These are phyloP conservation scores for Penicillium ochrochloron DNA, from an alignment of 495 filamentous ascomycete genomes.

Conservation along the genomic window DNA sequence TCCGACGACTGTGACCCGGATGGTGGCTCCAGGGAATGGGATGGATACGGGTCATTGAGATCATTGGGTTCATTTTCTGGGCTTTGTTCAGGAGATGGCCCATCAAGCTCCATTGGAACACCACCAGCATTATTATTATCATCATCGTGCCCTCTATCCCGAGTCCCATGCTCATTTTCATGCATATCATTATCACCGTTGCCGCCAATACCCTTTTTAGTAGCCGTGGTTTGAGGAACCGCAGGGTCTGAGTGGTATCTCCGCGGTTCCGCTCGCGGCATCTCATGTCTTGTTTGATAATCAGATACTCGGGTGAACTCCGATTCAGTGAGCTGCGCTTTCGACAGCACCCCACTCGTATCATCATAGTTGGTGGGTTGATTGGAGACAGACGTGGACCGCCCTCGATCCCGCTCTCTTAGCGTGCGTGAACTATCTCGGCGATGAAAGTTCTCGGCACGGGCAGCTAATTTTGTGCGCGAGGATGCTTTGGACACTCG, in stretches of 20 bases:
- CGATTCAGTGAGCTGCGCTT: background rate
- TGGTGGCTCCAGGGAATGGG: slow-evolving; percentile 12
- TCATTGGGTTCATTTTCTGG: slow-evolving; percentile 6
- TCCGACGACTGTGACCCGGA: slow-evolving; percentile 40
- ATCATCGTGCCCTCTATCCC: background rate
- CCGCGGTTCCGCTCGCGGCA: slow-evolving; percentile 6
- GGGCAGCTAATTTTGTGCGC: slow-evolving; percentile 19
- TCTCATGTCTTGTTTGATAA: background rate
- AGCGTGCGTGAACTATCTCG: slow-evolving; percentile 17
- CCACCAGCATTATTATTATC: background rate
- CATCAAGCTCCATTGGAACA: slow-evolving; percentile 4
- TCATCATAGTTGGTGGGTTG: background rate
- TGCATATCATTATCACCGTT: background rate
- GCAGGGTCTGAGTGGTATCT: slow-evolving; percentile 18
- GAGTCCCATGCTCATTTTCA: background rate
- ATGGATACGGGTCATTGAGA: slow-evolving; percentile 14
- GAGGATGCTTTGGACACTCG: slow-evolving; percentile 21
- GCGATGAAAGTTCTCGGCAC: slow-evolving; percentile 19
- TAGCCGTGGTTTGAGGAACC: background rate
- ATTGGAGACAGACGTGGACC: slow-evolving; percentile 14
- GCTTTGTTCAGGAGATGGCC: background rate
- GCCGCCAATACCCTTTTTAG: background rate
- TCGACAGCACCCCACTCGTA: background rate
- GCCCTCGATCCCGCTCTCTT: slow-evolving; percentile 18
- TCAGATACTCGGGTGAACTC: background rate